Base-by-base conservation (phyloP, 2,329 filamentous ascomycete species). In the Stagonosporopsis vannaccii region DNA sequence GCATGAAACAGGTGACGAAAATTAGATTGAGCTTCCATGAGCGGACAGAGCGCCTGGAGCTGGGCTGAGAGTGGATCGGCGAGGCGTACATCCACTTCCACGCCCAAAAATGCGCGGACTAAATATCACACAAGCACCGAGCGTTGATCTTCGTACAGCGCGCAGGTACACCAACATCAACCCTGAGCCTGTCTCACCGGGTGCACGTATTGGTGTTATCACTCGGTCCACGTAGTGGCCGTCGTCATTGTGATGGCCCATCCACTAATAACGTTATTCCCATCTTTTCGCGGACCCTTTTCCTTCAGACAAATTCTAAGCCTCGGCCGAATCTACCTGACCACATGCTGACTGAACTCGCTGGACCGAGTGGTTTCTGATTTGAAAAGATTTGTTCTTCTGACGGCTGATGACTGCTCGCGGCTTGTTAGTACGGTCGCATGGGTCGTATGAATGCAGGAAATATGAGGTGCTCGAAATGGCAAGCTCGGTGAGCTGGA, bases 321-420 rank as follows among this genome's bases (percentile, higher is more conserved):
- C 57, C 56, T 71, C 68, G 68, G 69, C 69, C 69, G 67, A 71
- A 53, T 19, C 42, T 12, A 59, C 43, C 49, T 39, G 33, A 50
- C 40, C 37, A 44, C 47, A 51, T 49, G 56, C 48, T 59, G 46
- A 58, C 53, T 53, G 51, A 41, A 46, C 19, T 41, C 42, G 46
- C 48, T 58, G 56, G 55, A 36, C 62, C 63, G 58, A 65, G 33
- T 45, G 40, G 52, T 61, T 60, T 60, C 46, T 46, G 12, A 37
- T 46, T 51, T 53, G 30, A 30, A 47, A 43, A 50, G 28, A 52
- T 47, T 40, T 37, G n/a, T 43, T 54, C 52, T 53, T 42, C 40
- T 58, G 51, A 46, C 45, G 40, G 50, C 17, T 32, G 55, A 61
- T 65, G 65, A 62, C 62, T 51, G 65, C 61, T 71, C 62, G 54